A percentile compares a stretch with the other conserved stretches of the same genome.
Conservation (phyloP, 2,329 filamentous ascomycete genomes). For the Lasiodiplodia gonubiensis region DNA sequence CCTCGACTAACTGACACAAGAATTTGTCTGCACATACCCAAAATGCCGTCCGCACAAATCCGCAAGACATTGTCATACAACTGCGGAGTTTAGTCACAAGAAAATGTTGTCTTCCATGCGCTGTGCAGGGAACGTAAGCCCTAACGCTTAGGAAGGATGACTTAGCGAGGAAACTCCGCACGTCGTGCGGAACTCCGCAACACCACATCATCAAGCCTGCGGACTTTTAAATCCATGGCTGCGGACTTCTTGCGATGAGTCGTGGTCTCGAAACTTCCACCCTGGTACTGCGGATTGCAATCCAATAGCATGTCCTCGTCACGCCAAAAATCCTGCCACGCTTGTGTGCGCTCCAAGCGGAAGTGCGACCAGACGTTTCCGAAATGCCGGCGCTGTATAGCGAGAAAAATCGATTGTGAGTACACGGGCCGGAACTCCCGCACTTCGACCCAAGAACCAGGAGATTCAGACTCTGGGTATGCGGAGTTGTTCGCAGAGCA, state of each 20-base stretch:
- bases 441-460: not conserved
- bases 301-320: not conserved
- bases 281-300: not conserved
- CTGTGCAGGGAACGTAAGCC: conserved; percentile 1
- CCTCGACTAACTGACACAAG: too few relatives aligned
- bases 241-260: not conserved
- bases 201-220: not conserved
- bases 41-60: not conserved
- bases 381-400: conserved; percentile 32
- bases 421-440: conserved; percentile 25
- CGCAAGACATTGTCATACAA: not conserved
- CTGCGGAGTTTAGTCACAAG: conserved; percentile 8
- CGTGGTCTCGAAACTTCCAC: too few relatives aligned
- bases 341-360: conserved; percentile 32
- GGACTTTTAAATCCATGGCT: not conserved
- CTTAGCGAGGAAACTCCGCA: conserved; percentile 16
- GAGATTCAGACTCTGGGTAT: not conserved
- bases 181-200: conserved; percentile 10
- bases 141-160: not conserved
- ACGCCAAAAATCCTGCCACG: conserved; percentile 33
- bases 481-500: not conserved
- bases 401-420: conserved; percentile 30
- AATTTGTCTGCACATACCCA: not conserved
- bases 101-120: not conserved
- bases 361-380: conserved; percentile 32